phyloP scores from a whole-genome alignment of 441 rosid species.

The Eruca vesicaria region DNA sequence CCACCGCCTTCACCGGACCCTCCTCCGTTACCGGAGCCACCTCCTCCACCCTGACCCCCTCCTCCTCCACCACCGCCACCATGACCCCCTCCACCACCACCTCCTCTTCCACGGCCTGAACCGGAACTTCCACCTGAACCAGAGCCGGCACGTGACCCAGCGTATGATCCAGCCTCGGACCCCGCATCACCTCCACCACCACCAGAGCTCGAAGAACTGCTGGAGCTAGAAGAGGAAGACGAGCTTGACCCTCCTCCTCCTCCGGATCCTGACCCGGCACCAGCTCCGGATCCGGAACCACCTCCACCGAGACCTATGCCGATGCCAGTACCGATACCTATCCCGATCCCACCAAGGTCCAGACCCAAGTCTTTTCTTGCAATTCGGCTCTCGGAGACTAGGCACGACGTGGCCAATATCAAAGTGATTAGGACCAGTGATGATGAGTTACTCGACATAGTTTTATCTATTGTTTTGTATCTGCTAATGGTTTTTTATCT shows the following conservation, averaged over 20 bases:
- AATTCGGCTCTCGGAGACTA: conserved; percentile 46
- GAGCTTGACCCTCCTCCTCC: conserved; percentile 57
- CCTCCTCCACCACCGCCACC: conserved; percentile 46
- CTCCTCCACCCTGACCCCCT: conserved; percentile 31
- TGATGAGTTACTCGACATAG: conserved; percentile 26
- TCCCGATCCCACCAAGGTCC: conserved; percentile 65
- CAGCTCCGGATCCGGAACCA: conserved; percentile 60
- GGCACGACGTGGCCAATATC: conserved; percentile 30
- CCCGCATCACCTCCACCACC: conserved; percentile 64
- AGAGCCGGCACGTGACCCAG: conserved; percentile 59
- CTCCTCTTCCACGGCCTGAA: conserved; percentile 28
- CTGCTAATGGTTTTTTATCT: background rate
- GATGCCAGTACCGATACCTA: conserved; percentile 53
- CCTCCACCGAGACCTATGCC: conserved; percentile 67
- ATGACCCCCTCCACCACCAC: conserved; percentile 14
- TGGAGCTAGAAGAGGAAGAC: conserved; percentile 48
- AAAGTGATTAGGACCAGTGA: conserved; percentile 32
- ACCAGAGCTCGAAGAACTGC: conserved; percentile 47
- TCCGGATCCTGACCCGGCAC: conserved; percentile 55
- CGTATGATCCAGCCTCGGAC: conserved; percentile 59
- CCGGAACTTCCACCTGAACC: conserved; percentile 38
- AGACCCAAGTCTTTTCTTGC: conserved; percentile 66
- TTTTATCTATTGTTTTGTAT: conserved; percentile 4
- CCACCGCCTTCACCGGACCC: conserved; percentile 44
- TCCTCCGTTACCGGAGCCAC: conserved; percentile 43